Conservation (phyloP, 73 alveolate genomes). For the Symbiodinium natans region DNA sequence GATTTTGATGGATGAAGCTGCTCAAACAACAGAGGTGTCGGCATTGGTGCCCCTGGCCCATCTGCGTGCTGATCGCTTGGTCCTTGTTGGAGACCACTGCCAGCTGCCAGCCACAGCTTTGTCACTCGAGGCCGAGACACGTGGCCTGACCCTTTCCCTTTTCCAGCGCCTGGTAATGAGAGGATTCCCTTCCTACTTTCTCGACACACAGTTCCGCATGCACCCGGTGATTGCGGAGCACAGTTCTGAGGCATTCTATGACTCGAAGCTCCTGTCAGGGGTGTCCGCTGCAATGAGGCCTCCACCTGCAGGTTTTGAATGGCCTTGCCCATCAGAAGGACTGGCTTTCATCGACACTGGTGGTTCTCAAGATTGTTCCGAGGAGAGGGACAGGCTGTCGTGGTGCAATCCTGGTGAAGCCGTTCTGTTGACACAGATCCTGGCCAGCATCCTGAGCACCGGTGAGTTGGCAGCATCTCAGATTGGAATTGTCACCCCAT, state of each 20-base stretch:
- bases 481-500: constrained; percentile 65
- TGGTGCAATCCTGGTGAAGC: constrained; percentile 54
- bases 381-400: not conserved
- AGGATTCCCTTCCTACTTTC: not conserved
- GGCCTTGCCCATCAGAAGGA: constrained; percentile 32
- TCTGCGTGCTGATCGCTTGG: not conserved
- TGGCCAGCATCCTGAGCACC: not conserved
- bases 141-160: constrained; percentile 53
- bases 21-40: constrained; percentile 68
- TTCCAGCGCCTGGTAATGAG: constrained; percentile 49
- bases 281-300: not conserved
- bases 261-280: not conserved
- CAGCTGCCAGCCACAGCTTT: constrained; percentile 56
- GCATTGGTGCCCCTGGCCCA: constrained; percentile 51
- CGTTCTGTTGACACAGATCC: not conserved
- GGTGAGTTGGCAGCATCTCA: constrained; percentile 44
- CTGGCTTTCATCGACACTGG: not conserved
- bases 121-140: constrained; percentile 44
- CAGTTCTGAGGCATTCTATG: constrained; percentile 24
- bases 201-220: constrained; percentile 62
- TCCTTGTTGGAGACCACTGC: constrained; percentile 81
- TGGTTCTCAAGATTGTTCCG: not conserved
- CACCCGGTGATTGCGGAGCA: constrained; percentile 70
- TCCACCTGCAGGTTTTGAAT: not conserved
- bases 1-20: constrained; percentile 73